These are phyloP conservation scores for Colletotrichum sp. DNA, from an alignment of 2,329 filamentous ascomycete genomes.

Conservation along the genomic window DNA sequence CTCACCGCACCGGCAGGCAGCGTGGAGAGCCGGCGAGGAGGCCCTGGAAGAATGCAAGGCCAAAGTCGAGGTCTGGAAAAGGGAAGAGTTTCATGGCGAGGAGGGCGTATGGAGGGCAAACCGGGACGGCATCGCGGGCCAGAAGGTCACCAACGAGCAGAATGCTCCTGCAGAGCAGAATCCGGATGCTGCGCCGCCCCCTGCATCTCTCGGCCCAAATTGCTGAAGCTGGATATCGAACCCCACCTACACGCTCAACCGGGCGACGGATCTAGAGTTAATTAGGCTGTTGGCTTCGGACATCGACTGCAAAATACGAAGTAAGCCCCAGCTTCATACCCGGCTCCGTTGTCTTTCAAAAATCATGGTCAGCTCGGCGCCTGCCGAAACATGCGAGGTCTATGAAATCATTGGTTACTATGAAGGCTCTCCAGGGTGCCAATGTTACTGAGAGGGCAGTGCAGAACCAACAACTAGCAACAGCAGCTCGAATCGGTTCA, in stretches of 20 bases:
- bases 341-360: neutral
- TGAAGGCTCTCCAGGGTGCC: neutral
- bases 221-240: neutral
- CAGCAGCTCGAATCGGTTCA: neutral
- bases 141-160: conserved; percentile 40
- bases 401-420: neutral
- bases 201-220: neutral
- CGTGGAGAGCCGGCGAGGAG: conserved; percentile 89
- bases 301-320: neutral
- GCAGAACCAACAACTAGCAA: neutral
- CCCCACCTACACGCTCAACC: neutral
- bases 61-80: conserved; percentile 93
- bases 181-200: neutral
- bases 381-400: neutral
- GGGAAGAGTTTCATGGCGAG: conserved; percentile 82
- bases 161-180: neutral
- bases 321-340: neutral
- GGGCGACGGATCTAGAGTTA: neutral
- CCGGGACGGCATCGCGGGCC: conserved; percentile 70
- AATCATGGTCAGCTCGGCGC: neutral
- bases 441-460: neutral
- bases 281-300: neutral
- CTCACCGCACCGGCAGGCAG: conserved; percentile 80
- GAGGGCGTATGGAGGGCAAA: conserved; percentile 90
- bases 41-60: conserved; percentile 86